Base-by-base conservation (phyloP, 73 alveolate genomes). In the Blepharisma japonicum region DNA sequence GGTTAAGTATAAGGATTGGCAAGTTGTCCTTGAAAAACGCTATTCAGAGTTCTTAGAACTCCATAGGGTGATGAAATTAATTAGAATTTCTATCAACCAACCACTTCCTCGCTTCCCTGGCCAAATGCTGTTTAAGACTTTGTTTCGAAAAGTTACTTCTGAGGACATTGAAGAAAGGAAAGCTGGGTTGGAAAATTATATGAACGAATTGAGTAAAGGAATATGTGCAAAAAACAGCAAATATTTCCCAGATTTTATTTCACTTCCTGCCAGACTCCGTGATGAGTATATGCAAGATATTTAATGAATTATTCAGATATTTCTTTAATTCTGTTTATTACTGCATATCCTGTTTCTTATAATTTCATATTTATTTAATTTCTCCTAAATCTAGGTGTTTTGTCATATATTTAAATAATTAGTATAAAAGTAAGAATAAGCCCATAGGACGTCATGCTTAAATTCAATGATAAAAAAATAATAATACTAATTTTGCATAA, bases 11-110 rank as follows among this genome's bases (percentile, higher is more conserved):
- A 32, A 32, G 42, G 74, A 39, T 9, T 61, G 74, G 74, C 14
- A 25, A 25, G 23, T 14, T 61, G 23, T 39, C 23, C 46, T 61
- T 18, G 74, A 61, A 25, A 61, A 61, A 25, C 39, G 74, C 14
- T 61, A 81, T 81, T 61, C 74, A 25, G 74, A 61, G 23, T 61
- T 61, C 23, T 25, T 61, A 61, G 74, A 61, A 61, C 23, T 61
- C 4, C 74, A 61, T 61, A 14, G 74, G 23, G 74, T 61, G 46
- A 61, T 61, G 74, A 61, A 61, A 25, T 39, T 61, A 20, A n/a
- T 61, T n/a, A 14, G 74, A 61, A 14, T n/a, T 14, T n/a, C 74
- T 25, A 8, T 61, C 18, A n/a, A 61, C 47, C 14, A 39, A 2
- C 74, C 74, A 14, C 47, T 61, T 20, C 74, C 74, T 25, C 74